Evolutionary conservation across 441 rosid species (phyloP).

Genomic region (Adansonia grandidieri): DNA sequence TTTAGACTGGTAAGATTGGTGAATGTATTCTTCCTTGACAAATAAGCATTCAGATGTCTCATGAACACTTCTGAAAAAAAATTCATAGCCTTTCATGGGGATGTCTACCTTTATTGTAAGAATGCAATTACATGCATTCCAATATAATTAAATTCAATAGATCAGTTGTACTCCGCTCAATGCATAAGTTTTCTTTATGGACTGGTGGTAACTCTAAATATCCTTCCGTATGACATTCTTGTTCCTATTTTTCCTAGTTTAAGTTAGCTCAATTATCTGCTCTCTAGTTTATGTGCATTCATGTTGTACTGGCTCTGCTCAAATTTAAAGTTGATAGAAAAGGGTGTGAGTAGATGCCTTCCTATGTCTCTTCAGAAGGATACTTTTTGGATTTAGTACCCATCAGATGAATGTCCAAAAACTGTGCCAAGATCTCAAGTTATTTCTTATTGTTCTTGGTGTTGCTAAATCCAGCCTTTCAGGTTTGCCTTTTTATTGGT

Average conservation of each 20-base stretch:
- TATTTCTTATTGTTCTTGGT: neutral
- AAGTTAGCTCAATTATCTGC: neutral
- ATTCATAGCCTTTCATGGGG: neutral
- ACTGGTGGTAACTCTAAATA: neutral
- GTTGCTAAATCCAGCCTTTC: neutral
- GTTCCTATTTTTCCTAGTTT: constrained; percentile 4
- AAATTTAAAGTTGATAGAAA: neutral
- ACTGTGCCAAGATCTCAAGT: constrained; percentile 2
- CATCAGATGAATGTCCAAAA: constrained; percentile 1
- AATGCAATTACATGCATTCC: neutral
- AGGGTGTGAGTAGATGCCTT: neutral
- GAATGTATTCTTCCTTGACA: neutral
- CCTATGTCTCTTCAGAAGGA: neutral
- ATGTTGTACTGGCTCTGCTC: neutral
- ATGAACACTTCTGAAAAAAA: neutral
- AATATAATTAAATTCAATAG: neutral
- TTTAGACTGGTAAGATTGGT: neutral
- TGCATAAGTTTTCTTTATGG: neutral
- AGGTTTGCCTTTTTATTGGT: neutral
- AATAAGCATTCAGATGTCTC: constrained; percentile 3
- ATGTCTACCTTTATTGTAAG: neutral
- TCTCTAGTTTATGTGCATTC: neutral
- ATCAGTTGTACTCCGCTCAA: neutral
- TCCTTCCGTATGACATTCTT: neutral
- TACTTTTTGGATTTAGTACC: neutral